A percentile compares a stretch with the other conserved stretches of the same genome.
Evolutionary conservation across 305 asterid species (phyloP).

Genomic region (Fraxinus greggii): DNA sequence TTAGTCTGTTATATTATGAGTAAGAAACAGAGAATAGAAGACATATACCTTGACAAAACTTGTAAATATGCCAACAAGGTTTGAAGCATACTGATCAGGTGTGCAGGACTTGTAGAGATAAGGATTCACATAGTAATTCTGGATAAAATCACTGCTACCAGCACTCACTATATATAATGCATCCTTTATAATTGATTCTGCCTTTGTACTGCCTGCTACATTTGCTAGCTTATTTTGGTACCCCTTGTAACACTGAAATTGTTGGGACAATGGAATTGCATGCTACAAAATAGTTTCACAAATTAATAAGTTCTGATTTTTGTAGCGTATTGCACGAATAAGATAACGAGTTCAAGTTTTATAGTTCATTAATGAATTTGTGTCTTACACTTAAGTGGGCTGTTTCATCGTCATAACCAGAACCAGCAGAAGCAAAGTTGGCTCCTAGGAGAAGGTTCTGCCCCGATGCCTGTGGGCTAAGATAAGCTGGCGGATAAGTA

Average conservation of each 20-base stretch:
- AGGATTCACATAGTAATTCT: slow-evolving; percentile 81
- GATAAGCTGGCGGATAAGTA: slow-evolving; percentile 69
- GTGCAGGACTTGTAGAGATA: slow-evolving; percentile 55
- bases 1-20: neutral
- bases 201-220: slow-evolving; percentile 53
- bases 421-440: slow-evolving; percentile 90
- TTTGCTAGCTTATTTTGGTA: slow-evolving; percentile 59
- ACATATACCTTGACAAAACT: slow-evolving; percentile 52
- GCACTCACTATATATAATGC: slow-evolving; percentile 61
- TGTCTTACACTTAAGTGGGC: slow-evolving; percentile 49
- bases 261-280: slow-evolving; percentile 68
- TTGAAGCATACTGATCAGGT: slow-evolving; percentile 67
- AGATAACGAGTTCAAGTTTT: neutral
- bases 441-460: slow-evolving; percentile 70
- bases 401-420: slow-evolving; percentile 88
- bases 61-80: slow-evolving; percentile 52
- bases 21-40: neutral
- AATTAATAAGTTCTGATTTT: neutral
- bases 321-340: neutral
- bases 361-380: neutral
- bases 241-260: slow-evolving; percentile 61
- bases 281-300: slow-evolving; percentile 46
- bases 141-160: slow-evolving; percentile 77
- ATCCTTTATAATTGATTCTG: slow-evolving; percentile 49
- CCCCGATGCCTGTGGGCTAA: slow-evolving; percentile 85